These are phyloP conservation scores for Phialophora chinensis DNA, from an alignment of 2,329 filamentous ascomycete species.

Conservation along the genomic window DNA sequence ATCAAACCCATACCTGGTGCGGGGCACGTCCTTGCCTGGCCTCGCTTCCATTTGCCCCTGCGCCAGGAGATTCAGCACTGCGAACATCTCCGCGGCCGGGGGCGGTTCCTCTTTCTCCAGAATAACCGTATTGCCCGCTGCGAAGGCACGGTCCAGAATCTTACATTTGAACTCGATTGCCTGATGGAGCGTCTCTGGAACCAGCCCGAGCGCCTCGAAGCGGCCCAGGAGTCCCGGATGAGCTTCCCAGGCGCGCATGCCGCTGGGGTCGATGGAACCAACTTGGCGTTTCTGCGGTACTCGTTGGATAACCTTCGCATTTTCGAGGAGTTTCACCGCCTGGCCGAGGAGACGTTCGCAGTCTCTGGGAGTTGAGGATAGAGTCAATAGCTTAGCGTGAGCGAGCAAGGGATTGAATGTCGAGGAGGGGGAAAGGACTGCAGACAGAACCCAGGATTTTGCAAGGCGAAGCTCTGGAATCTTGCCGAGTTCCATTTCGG, in stretches of 20 bases:
- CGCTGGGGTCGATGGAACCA: conserved; percentile 41
- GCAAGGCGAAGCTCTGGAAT: conserved; percentile 39
- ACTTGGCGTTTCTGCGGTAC: neutral
- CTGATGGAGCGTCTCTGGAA: conserved; percentile 48
- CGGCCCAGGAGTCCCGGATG: conserved; percentile 46
- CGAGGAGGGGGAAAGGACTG: conserved; percentile 52
- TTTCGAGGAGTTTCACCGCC: conserved; percentile 49
- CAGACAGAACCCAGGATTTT: conserved; percentile 57
- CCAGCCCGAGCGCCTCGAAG: conserved; percentile 50
- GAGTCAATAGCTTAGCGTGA: conserved; percentile 38
- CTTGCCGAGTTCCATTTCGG: conserved; percentile 17
- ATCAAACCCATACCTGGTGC: conserved; percentile 52
- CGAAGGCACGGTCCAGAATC: conserved; percentile 50
- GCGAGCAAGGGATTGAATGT: conserved; percentile 50
- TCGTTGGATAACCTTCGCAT: conserved; percentile 32
- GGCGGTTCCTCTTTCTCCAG: conserved; percentile 44
- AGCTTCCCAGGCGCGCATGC: conserved; percentile 28
- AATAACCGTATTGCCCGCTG: conserved; percentile 26
- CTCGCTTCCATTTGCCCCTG: conserved; percentile 45
- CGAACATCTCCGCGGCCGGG: conserved; percentile 35
- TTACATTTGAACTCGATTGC: conserved; percentile 52
- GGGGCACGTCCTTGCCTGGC: conserved; percentile 49
- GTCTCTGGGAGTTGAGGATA: conserved; percentile 30
- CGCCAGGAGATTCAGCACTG: conserved; percentile 42
- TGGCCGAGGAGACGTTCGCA: conserved; percentile 45